These are phyloP conservation scores for Ceratobasidium sp. DNA, from an alignment of 1,284 basidiomycete genomes.

Conservation along the genomic window DNA sequence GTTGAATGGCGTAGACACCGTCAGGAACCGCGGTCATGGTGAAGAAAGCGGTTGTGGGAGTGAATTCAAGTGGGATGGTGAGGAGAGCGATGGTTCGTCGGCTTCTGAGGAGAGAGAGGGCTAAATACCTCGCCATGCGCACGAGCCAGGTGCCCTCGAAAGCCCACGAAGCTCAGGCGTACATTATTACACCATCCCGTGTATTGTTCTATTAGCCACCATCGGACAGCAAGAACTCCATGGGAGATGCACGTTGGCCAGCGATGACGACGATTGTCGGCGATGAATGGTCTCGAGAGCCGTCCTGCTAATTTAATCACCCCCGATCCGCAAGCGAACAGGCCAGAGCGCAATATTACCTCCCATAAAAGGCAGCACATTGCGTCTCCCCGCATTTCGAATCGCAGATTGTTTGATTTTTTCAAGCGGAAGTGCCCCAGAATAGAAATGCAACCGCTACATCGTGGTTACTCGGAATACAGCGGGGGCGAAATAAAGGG, in stretches of 20 bases:
- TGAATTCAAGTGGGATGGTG: neutral
- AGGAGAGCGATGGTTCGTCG: neutral
- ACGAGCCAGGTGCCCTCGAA: no score
- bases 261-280: no score
- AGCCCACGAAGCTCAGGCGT: no score
- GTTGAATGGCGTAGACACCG: conserved; percentile 4
- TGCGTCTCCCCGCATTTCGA: no score
- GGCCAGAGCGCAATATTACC: neutral
- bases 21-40: conserved; percentile 3
- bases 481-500: no score
- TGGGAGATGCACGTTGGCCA: no score
- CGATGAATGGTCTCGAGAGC: neutral
- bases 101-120: neutral
- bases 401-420: neutral
- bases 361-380: neutral
- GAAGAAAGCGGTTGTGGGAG: no score
- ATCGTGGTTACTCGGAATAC: no score
- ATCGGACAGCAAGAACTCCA: neutral
- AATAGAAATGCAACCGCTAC: no score
- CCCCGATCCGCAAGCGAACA: neutral
- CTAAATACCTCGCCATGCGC: no score
- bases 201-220: neutral
- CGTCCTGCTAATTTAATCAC: neutral
- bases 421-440: no score
- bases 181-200: no score